Evolutionary conservation across 2,329 filamentous ascomycete species (phyloP).

Genomic region (Botryotinia convoluta): DNA sequence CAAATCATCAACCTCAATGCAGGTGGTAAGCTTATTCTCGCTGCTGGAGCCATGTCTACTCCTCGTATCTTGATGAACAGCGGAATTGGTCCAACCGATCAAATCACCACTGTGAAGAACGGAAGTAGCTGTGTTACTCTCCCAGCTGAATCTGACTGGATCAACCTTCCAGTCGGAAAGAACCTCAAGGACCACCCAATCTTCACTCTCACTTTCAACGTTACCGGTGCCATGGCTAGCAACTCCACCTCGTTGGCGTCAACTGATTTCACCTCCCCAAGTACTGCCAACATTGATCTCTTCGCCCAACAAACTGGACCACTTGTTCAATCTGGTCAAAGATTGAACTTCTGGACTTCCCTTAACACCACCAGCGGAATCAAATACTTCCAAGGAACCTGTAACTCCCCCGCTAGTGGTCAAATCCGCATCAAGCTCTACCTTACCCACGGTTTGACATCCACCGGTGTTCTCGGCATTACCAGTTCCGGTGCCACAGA

Average conservation of each 20-base stretch:
- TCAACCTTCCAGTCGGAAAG: constrained; percentile 57
- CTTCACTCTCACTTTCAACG: constrained; percentile 31
- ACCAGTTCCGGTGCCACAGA: constrained; percentile 43
- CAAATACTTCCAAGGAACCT: constrained; percentile 20
- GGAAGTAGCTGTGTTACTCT: constrained; percentile 38
- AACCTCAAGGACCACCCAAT: constrained; percentile 59
- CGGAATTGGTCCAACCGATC: constrained; percentile 36
- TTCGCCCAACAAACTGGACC: constrained; percentile 6
- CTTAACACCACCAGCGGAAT: constrained; percentile 12
- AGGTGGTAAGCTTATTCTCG: constrained; percentile 31
- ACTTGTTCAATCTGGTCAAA: constrained; percentile 13
- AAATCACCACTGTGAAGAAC: constrained; percentile 40
- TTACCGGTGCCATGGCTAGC: constrained; percentile 17
- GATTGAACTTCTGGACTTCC: constrained; percentile 19
- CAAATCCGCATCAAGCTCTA: constrained; percentile 49
- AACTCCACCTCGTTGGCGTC: constrained; percentile 5
- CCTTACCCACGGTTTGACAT: constrained; percentile 50
- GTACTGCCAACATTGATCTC: constrained; percentile 40
- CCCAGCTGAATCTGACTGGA: constrained; percentile 50
- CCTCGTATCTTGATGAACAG: constrained; percentile 36
- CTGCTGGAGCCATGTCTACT: constrained; percentile 29
- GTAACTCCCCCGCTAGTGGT: constrained; percentile 30
- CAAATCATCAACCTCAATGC: constrained; percentile 37
- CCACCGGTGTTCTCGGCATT: constrained; percentile 46
- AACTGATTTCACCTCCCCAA: constrained; percentile 46